These are phyloP conservation scores for Calonectria pauciramosa DNA, from an alignment of 2,329 filamentous ascomycete species.

Conservation along the genomic window DNA sequence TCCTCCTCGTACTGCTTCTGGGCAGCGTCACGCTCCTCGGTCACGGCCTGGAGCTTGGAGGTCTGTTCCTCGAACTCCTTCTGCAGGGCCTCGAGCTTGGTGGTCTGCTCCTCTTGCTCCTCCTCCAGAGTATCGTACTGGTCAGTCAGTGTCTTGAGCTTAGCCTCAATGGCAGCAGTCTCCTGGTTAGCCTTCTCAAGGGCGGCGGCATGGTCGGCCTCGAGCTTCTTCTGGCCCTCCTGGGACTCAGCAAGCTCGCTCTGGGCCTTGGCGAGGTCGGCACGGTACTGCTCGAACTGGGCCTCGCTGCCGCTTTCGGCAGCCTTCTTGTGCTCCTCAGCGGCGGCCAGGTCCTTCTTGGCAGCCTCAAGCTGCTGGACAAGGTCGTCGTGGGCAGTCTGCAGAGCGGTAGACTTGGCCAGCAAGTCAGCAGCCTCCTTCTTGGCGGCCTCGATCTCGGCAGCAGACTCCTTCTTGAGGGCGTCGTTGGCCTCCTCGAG, in stretches of 20 bases:
- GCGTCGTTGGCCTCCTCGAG: constrained; percentile 44
- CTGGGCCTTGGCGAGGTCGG: constrained; percentile 42
- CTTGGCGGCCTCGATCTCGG: constrained; percentile 48
- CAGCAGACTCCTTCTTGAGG: constrained; percentile 49
- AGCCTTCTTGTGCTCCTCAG: constrained; percentile 37
- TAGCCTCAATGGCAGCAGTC: constrained; percentile 42
- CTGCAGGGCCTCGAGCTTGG: constrained; percentile 38
- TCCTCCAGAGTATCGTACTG: constrained; percentile 41
- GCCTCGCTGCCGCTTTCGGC: constrained; percentile 39
- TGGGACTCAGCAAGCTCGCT: constrained; percentile 45
- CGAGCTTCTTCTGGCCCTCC: constrained; percentile 44
- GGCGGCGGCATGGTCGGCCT: constrained; percentile 37
- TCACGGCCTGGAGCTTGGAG: constrained; percentile 42
- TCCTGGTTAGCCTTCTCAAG: constrained; percentile 44
- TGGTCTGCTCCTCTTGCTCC: constrained; percentile 35
- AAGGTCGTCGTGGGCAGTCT: constrained; percentile 40
- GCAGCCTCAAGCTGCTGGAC: constrained; percentile 46
- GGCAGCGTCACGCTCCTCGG: constrained; percentile 42
- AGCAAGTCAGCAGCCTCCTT: constrained; percentile 46
- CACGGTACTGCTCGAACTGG: constrained; percentile 32
- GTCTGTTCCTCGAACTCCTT: constrained; percentile 40
- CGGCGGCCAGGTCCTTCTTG: constrained; percentile 48
- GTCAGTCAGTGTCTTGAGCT: constrained; percentile 42
- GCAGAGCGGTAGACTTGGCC: constrained; percentile 44
- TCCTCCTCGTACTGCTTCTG: constrained; percentile 35